Conservation (phyloP, 495 filamentous ascomycete species). For the Lasiosphaeria hispida region DNA sequence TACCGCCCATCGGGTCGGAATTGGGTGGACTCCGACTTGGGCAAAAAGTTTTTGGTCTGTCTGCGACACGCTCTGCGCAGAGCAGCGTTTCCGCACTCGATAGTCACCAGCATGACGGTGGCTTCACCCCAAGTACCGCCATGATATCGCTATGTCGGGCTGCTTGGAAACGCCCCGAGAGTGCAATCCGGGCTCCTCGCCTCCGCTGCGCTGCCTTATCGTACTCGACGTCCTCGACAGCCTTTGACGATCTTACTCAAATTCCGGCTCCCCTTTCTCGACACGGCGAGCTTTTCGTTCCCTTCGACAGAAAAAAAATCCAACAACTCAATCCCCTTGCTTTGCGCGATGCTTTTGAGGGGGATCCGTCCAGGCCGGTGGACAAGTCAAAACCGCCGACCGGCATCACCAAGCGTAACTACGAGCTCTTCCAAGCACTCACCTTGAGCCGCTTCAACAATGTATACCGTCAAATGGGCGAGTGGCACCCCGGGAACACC, state of each 20-base stretch:
- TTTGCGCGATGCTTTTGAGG: no score
- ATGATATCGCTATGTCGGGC: slow-evolving; percentile 30
- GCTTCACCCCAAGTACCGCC: slow-evolving; percentile 15
- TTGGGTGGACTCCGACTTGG: no score
- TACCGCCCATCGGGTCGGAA: no score
- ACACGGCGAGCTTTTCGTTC: no score
- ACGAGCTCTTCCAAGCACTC: slow-evolving; percentile 30
- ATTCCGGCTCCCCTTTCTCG: no score
- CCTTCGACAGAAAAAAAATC: no score
- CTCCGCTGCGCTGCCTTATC: background rate
- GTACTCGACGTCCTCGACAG: background rate
- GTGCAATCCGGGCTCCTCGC: slow-evolving; percentile 6
- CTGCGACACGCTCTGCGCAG: background rate
- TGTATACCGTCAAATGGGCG: slow-evolving; percentile 16
- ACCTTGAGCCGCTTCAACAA: slow-evolving; percentile 17
- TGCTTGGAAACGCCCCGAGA: slow-evolving; percentile 18
- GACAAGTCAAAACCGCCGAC: background rate
- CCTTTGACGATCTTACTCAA: background rate
- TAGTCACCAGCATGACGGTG: slow-evolving; percentile 24
- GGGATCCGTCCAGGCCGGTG: background rate
- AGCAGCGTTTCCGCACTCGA: background rate
- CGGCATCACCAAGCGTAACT: slow-evolving; percentile 20
- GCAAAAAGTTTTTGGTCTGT: background rate
- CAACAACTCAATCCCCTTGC: background rate
- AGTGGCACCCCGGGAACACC: slow-evolving; percentile 11